Conservation (phyloP, 1,284 basidiomycete species). For the Phellinidium pouzarii region DNA sequence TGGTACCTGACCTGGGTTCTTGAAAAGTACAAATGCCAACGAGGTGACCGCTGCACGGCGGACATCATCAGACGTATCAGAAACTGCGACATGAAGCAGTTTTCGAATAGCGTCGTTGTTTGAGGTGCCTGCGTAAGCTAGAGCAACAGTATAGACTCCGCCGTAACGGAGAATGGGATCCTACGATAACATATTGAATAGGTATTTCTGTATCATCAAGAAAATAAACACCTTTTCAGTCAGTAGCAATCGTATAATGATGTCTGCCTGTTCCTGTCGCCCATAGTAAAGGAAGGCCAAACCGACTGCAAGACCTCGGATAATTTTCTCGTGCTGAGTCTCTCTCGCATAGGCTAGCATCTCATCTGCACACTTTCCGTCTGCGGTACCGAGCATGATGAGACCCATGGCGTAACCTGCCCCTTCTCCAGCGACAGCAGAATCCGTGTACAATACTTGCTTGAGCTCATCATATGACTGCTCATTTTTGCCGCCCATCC, state of each 20-base stretch:
- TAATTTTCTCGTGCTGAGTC: slow-evolving; percentile 98
- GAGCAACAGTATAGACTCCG: slow-evolving; percentile 89
- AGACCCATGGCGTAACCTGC: slow-evolving; percentile 95
- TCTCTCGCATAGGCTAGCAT: slow-evolving; percentile 93
- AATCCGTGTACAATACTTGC: slow-evolving; percentile 83
- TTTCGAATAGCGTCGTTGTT: slow-evolving; percentile 89
- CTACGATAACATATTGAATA: slow-evolving; percentile 34
- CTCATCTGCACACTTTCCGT: slow-evolving; percentile 73
- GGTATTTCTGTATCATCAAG: slow-evolving; percentile 5
- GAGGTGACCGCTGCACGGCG: slow-evolving; percentile 91
- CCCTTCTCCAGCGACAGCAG: slow-evolving; percentile 90
- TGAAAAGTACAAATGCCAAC: slow-evolving; percentile 91
- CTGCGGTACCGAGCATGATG: slow-evolving; percentile 89
- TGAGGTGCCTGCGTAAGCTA: slow-evolving; percentile 92
- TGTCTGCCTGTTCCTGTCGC: slow-evolving; percentile 82
- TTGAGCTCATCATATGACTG: slow-evolving; percentile 91
- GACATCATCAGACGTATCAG: slow-evolving; percentile 95
- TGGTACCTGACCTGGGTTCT: slow-evolving; percentile 90
- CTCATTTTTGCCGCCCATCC: slow-evolving; percentile 83
- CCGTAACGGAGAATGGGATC: slow-evolving; percentile 94
- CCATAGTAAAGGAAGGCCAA: slow-evolving; percentile 89
- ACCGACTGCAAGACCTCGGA: slow-evolving; percentile 87
- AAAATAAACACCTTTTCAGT: slow-evolving; percentile 69
- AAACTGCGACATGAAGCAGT: slow-evolving; percentile 90
- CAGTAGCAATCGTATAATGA: slow-evolving; percentile 66